Conservation (phyloP, 495 filamentous ascomycete genomes). For the Trichoderma asperelloides region DNA sequence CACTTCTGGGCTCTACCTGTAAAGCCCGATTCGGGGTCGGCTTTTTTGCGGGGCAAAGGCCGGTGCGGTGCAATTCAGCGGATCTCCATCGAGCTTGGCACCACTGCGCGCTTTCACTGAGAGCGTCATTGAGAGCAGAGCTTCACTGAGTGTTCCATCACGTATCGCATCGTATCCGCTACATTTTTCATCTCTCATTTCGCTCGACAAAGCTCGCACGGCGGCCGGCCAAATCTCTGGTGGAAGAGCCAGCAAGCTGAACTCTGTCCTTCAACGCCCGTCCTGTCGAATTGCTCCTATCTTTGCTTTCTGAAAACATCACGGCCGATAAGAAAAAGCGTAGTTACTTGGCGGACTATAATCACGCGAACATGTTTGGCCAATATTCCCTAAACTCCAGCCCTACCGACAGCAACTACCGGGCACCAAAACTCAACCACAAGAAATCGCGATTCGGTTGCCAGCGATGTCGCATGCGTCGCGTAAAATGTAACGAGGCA, state of each 20-base stretch:
- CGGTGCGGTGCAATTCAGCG: not conserved
- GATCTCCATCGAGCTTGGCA: not conserved
- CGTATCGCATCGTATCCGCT: no score
- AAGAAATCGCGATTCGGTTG: not conserved
- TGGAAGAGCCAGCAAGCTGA: no score
- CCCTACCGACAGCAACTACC: not conserved
- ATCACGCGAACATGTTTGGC: not conserved
- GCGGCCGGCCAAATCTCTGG: no score
- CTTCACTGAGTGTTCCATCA: no score
- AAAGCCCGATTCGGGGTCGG: not conserved
- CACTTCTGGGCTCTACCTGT: not conserved
- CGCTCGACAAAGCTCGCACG: no score
- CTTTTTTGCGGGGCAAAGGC: not conserved
- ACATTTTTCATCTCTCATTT: no score
- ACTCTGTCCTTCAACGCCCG: no score
- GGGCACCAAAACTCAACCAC: conserved; percentile 2
- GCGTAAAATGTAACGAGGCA: not conserved
- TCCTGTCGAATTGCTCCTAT: no score
- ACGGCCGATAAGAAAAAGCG: not conserved
- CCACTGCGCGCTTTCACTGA: no score
- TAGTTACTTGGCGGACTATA: not conserved
- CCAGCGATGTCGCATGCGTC: not conserved
- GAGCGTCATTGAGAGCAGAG: no score
- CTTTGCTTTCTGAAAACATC: not conserved
- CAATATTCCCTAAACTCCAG: not conserved